These are phyloP conservation scores for Candida maris DNA, from an alignment of 805 yeast species.

Conservation along the genomic window DNA sequence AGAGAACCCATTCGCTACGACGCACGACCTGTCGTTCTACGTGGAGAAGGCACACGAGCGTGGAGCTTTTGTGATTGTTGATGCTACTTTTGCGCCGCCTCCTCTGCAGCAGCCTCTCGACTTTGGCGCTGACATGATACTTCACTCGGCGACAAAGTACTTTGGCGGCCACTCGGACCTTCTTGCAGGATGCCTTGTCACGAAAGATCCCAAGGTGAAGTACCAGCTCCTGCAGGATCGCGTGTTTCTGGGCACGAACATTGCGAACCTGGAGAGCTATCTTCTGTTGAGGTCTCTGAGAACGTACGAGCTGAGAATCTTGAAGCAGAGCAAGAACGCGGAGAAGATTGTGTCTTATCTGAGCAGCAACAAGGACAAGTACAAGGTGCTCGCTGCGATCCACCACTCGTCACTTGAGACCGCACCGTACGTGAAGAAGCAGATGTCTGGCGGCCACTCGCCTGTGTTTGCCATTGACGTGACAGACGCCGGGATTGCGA, in stretches of 20 bases:
- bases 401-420: conserved; percentile 76
- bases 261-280: conserved; percentile 73
- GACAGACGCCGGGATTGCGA: conserved; percentile 50
- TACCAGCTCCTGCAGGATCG: conserved; percentile 57
- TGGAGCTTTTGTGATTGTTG: conserved; percentile 73
- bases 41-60: conserved; percentile 70
- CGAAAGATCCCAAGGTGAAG: conserved; percentile 50
- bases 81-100: conserved; percentile 93
- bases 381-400: conserved; percentile 48
- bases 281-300: conserved; percentile 75
- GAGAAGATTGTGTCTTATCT: conserved; percentile 58
- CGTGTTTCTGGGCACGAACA: conserved; percentile 69
- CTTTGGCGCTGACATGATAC: conserved; percentile 81
- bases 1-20: conserved; percentile 75
- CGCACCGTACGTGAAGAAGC: conserved; percentile 62
- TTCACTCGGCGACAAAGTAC: conserved; percentile 92
- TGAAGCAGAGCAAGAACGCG: conserved; percentile 62
- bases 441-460: conserved; percentile 58
- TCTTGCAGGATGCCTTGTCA: conserved; percentile 73
- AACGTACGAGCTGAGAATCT: conserved; percentile 71
- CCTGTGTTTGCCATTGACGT: conserved; percentile 76
- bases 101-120: conserved; percentile 79
- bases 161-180: conserved; percentile 96
- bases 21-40: conserved; percentile 56
- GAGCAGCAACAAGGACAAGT: conserved; percentile 43